Evolutionary conservation across 1,284 basidiomycete genomes (phyloP), one percentile per base, ranked within the genome.

Genomic region (Malassezia obtusa): DNA sequence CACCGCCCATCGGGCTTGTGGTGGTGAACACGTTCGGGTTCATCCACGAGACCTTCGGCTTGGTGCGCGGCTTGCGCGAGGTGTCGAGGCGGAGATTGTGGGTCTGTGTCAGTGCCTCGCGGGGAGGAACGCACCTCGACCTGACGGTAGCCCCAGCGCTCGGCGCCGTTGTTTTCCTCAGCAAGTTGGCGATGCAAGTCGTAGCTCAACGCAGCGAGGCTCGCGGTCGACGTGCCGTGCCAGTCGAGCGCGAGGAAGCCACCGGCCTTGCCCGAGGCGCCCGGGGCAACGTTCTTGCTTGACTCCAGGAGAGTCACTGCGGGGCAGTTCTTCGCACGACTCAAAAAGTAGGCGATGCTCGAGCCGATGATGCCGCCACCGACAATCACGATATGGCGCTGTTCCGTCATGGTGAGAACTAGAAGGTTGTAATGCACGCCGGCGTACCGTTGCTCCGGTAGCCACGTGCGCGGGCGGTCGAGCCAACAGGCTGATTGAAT

Each of bases 171-270:
- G 71, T 86, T 83, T 63, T 84, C 79, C 48, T 83, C 75, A 0
- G 89, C 86, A 9, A 95, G 80, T 39, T 81, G 79, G 58, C 83
- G 79, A 71, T 94, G 89, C 62, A 94, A 83, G 7, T 77, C 68
- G 71, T 85, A 94, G 6, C 87, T 89, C 40, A 91, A 78, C 37
- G 80, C 77, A 5, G 85, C 84, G 17, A 92, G 77, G 33, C 78
- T 77, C 35, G 73, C 50, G 2, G 75, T 76, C 2, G 61, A 52
- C 11, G 65, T 52, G 41, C 61, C 73, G 36, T 83, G 82, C 83
- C 83, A 84, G 67, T 89, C 84, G 50, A 82, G 79, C 0, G 90
- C 89, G 21, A 95, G 79, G n/a, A 95, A 83, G 0, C 90, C 90
- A 2, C 89, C 90, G 0, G 87, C 86, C 71, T 92, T 92, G 5